Conservation (phyloP, 768 basidiomycete genomes). For the Saitozyma podzolica region DNA sequence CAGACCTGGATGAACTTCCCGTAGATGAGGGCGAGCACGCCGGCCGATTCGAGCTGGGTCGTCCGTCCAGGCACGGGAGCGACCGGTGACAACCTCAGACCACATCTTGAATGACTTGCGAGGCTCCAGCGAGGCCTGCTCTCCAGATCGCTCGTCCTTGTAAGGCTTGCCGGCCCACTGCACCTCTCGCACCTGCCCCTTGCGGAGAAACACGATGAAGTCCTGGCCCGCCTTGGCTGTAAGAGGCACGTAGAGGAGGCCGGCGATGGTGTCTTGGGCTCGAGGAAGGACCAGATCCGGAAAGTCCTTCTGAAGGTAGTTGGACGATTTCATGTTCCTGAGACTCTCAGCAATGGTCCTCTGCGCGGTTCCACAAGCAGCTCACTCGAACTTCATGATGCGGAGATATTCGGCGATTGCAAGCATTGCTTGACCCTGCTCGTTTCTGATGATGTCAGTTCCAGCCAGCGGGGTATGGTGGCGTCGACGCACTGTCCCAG, state of each 20-base stretch:
- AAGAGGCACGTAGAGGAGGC: conserved; percentile 72
- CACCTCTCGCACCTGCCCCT: conserved; percentile 68
- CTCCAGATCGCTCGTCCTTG: conserved; percentile 55
- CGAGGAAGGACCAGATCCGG: conserved; percentile 67
- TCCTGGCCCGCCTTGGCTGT: conserved; percentile 68
- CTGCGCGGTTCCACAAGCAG: conserved; percentile 16
- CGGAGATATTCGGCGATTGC: conserved; percentile 78
- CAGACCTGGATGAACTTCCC: conserved; percentile 80
- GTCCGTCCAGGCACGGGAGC: conserved; percentile 72
- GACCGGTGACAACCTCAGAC: conserved; percentile 71
- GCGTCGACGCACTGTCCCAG: conserved; percentile 29
- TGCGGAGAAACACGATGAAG: conserved; percentile 78
- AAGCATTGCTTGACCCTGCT: conserved; percentile 71
- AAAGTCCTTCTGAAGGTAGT: conserved; percentile 68
- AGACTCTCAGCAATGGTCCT: not conserved
- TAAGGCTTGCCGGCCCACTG: conserved; percentile 78
- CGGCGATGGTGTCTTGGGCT: conserved; percentile 64
- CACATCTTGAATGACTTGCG: conserved; percentile 77
- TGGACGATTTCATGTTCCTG: conserved; percentile 70
- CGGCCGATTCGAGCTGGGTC: conserved; percentile 81
- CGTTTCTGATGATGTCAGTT: conserved; percentile 57
- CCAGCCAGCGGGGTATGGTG: conserved; percentile 20
- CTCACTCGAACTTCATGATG: conserved; percentile 68
- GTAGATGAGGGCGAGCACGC: conserved; percentile 74
- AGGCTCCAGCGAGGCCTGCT: conserved; percentile 63